Evolutionary conservation across 306 rosid species (phyloP).

Genomic region (Cyclanthera cordifolia): DNA sequence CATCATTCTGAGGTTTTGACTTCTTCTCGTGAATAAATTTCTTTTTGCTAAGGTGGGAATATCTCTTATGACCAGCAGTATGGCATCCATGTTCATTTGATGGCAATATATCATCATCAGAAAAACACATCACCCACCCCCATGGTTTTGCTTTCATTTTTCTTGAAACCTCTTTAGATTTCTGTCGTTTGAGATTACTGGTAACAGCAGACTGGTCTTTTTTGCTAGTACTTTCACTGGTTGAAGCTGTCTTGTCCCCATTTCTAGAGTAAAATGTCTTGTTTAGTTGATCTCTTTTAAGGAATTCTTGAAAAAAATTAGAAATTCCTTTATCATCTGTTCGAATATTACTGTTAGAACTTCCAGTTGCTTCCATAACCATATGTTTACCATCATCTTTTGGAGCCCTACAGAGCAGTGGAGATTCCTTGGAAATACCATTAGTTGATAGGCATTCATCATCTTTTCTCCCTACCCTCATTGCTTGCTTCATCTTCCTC

Average conservation of each 20-base stretch:
- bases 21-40: conserved; percentile 23
- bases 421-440: conserved; percentile 14
- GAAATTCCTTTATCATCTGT: conserved; percentile 13
- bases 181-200: conserved; percentile 16
- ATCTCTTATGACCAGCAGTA: conserved; percentile 13
- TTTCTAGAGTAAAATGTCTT: conserved; percentile 24
- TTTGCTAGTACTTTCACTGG: conserved; percentile 25
- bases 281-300: conserved; percentile 16
- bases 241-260: conserved; percentile 30
- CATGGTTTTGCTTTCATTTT: conserved; percentile 18
- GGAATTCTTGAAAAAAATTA: conserved; percentile 20
- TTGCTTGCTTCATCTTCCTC: conserved; percentile 41
- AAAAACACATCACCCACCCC: conserved; percentile 24
- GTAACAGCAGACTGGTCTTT: background rate
- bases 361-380: conserved; percentile 20
- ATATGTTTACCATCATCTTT: conserved; percentile 25
- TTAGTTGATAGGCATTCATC: conserved; percentile 16
- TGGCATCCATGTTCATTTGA: conserved; percentile 16
- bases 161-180: conserved; percentile 16
- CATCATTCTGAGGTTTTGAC: conserved; percentile 30
- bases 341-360: conserved; percentile 5
- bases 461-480: conserved; percentile 37
- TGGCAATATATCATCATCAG: conserved; percentile 27
- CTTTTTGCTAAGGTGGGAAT: conserved; percentile 17
- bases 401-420: conserved; percentile 11